phyloP scores from a whole-genome alignment of 192 early-diverging fungal genomes.

The Chytriomyces sp. region DNA sequence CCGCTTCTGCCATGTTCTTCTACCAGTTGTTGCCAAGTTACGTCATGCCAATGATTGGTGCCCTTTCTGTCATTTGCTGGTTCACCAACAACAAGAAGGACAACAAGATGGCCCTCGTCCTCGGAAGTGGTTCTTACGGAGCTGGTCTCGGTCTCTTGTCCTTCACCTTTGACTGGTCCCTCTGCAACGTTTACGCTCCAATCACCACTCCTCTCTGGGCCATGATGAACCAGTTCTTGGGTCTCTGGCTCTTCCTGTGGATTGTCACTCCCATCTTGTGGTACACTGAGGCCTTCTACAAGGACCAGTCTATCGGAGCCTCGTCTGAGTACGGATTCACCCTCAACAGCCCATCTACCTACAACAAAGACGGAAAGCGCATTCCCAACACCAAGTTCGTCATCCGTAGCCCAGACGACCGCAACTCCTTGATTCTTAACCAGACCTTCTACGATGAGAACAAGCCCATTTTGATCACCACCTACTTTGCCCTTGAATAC shows the following conservation, averaged over 20 bases:
- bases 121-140: constrained; percentile 34
- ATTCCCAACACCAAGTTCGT: constrained; percentile 17
- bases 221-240: constrained; percentile 8
- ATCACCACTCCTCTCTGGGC: constrained; percentile 14
- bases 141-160: constrained; percentile 59
- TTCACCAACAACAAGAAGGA: neutral
- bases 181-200: constrained; percentile 2
- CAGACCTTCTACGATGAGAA: constrained; percentile 12
- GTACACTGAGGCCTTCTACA: constrained; percentile 33
- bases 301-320: constrained; percentile 10
- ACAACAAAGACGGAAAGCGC: neutral
- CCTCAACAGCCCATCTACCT: constrained; percentile 8
- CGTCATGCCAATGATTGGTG: constrained; percentile 22
- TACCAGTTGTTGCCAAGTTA: constrained; percentile 55
- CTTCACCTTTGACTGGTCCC: constrained; percentile 66
- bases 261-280: constrained; percentile 36
- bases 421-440: constrained; percentile 1
- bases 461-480: constrained; percentile 15
- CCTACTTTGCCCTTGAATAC: constrained; percentile 23
- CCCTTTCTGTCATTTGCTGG: constrained; percentile 34
- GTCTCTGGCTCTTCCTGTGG: constrained; percentile 18
- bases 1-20: constrained; percentile 53
- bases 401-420: neutral
- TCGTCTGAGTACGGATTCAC: neutral
- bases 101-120: neutral